These are phyloP conservation scores for Bretschneidera sinensis DNA, from an alignment of 345 rosid species.

Conservation along the genomic window DNA sequence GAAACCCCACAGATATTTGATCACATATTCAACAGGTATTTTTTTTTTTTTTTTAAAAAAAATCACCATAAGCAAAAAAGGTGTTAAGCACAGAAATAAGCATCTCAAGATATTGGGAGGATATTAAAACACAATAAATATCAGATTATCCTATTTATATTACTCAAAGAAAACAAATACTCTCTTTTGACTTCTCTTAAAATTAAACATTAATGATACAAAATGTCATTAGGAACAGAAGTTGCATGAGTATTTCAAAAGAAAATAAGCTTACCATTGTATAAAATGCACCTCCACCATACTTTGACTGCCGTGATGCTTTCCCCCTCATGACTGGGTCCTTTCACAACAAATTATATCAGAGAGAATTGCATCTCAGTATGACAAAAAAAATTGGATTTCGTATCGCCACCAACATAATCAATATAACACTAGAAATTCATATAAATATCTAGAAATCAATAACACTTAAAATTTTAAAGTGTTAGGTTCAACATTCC, in stretches of 20 bases:
- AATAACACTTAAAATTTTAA: too few relatives aligned
- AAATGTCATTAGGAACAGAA: neutral
- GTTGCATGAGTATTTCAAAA: neutral
- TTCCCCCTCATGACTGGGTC: constrained; percentile 48
- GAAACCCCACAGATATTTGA: neutral
- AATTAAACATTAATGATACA: neutral
- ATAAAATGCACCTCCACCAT: constrained; percentile 44
- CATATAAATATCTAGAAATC: neutral
- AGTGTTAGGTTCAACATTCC: too few relatives aligned
- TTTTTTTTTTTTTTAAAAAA: too few relatives aligned
- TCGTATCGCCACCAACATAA: neutral
- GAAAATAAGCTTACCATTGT: constrained; percentile 34
- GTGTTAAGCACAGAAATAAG: neutral
- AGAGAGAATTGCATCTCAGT: neutral
- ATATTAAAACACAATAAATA: neutral
- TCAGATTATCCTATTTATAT: too few relatives aligned
- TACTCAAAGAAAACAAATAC: too few relatives aligned
- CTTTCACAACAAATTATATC: constrained; percentile 22
- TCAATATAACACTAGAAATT: neutral
- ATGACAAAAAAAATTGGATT: too few relatives aligned
- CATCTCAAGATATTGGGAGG: neutral
- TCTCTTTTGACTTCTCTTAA: neutral
- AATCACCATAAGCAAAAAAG: too few relatives aligned
- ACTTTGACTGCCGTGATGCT: constrained; percentile 37
- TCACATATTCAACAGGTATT: too few relatives aligned